Percentiles rank a stretch among this genome's conserved stretches.
phyloP scores from a whole-genome alignment of 179 eudicot species.

The Camellia oleifera region DNA sequence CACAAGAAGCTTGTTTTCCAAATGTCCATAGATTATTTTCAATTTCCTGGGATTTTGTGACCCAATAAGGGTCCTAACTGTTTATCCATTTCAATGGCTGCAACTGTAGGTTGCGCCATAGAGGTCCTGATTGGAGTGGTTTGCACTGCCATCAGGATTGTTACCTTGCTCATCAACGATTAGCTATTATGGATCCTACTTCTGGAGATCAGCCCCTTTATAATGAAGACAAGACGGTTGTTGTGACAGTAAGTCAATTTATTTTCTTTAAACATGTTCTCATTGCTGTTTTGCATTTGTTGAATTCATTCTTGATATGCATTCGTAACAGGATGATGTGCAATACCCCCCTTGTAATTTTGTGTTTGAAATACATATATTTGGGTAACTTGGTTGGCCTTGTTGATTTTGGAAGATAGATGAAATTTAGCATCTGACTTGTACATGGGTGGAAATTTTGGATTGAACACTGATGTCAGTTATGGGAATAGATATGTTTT shows the following conservation, averaged over 20 bases:
- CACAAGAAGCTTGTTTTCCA: background rate
- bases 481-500: too few relatives aligned
- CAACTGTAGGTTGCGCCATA: conserved; percentile 60
- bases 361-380: too few relatives aligned
- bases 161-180: conserved; percentile 77
- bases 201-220: conserved; percentile 92
- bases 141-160: conserved; percentile 64
- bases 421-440: too few relatives aligned
- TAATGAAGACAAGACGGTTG: conserved; percentile 58
- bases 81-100: background rate
- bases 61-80: background rate
- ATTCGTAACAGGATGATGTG: background rate
- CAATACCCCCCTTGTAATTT: too few relatives aligned
- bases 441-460: too few relatives aligned
- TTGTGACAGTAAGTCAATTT: conserved; percentile 55
- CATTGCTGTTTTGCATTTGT: background rate
- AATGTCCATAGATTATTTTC: background rate
- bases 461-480: too few relatives aligned
- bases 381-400: too few relatives aligned
- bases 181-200: conserved; percentile 81
- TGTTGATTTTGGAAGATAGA: too few relatives aligned
- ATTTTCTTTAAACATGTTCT: background rate
- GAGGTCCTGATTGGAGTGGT: conserved; percentile 96
- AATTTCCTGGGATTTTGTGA: background rate
- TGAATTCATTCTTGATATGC: background rate